Conservation (phyloP, 306 rosid genomes). For the Pachyrhizus erosus region DNA sequence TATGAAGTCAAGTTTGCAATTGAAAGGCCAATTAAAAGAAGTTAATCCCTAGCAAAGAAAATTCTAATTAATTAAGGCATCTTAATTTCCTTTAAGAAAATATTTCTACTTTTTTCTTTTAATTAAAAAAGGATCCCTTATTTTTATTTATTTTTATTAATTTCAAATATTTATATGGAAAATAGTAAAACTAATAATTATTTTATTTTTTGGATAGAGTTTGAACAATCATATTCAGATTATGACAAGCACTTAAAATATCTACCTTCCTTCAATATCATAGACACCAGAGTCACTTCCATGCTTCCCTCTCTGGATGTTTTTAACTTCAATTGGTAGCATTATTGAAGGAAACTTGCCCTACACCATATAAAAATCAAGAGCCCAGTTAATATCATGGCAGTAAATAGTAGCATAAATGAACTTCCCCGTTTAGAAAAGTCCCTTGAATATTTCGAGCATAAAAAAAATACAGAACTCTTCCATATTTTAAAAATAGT, state of each 20-base stretch:
- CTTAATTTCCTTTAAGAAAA: not conserved
- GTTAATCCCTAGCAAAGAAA: not conserved
- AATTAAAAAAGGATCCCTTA: too few species aligned
- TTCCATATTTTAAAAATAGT: not conserved
- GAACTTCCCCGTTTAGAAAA: not conserved
- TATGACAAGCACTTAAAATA: not conserved
- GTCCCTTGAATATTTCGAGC: not conserved
- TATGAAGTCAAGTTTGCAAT: not conserved
- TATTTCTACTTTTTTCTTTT: not conserved
- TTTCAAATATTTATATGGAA: too few species aligned
- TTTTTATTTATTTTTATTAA: too few species aligned
- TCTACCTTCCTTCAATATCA: slow-evolving; percentile 85
- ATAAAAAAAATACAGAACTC: not conserved
- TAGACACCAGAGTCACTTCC: slow-evolving; percentile 91
- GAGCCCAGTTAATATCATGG: not conserved
- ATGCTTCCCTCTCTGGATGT: slow-evolving; percentile 69
- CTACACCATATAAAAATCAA: slow-evolving; percentile 42
- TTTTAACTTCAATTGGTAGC: slow-evolving; percentile 72
- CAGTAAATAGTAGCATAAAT: not conserved
- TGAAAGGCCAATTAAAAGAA: not conserved
- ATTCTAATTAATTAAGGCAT: not conserved
- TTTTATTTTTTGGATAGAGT: not conserved
- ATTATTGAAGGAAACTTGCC: slow-evolving; percentile 70
- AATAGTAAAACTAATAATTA: not conserved
- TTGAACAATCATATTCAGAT: not conserved